A percentile compares a stretch with the other conserved stretches of the same genome.
Evolutionary conservation across 768 basidiomycete species (phyloP).

Genomic region (Tricholoma saponaceum): DNA sequence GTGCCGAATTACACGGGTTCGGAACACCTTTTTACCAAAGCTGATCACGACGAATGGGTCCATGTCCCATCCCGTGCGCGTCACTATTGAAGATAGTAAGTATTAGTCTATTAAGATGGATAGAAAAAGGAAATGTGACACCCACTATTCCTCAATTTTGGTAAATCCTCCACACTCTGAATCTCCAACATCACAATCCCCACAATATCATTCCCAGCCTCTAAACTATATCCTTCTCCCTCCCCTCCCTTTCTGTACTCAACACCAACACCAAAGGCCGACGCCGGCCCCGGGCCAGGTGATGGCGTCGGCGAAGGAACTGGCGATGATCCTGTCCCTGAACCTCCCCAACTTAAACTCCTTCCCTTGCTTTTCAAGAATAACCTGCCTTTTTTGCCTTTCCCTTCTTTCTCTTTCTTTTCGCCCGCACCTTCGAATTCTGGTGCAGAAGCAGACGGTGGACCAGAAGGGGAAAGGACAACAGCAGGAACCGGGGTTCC

Average conservation of each 20-base stretch:
- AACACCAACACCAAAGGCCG: neutral
- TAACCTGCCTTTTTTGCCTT: neutral
- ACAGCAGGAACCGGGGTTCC: constrained; percentile 7
- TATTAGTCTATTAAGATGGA: neutral
- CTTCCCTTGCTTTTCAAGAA: neutral
- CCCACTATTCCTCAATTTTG: constrained; percentile 82
- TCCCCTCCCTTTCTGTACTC: constrained; percentile 18
- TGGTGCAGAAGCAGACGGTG: neutral
- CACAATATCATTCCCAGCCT: constrained; percentile 73
- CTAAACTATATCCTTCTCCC: constrained; percentile 46
- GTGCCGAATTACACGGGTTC: constrained; percentile 85
- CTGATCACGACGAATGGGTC: constrained; percentile 95
- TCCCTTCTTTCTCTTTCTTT: neutral
- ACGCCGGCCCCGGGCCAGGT: neutral
- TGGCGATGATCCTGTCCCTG: neutral
- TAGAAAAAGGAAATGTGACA: constrained; percentile 12
- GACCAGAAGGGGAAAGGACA: neutral
- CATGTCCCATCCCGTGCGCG: constrained; percentile 90
- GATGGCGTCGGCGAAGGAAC: neutral
- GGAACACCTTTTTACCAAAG: constrained; percentile 96
- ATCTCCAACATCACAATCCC: constrained; percentile 97
- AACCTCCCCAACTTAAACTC: neutral
- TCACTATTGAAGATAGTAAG: constrained; percentile 49
- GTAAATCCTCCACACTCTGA: constrained; percentile 76
- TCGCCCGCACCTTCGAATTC: constrained; percentile 2